Evolutionary conservation across 2,329 filamentous ascomycete genomes (phyloP), one percentile per base, ranked within the genome.

Genomic region (Aschersonia sp.): DNA sequence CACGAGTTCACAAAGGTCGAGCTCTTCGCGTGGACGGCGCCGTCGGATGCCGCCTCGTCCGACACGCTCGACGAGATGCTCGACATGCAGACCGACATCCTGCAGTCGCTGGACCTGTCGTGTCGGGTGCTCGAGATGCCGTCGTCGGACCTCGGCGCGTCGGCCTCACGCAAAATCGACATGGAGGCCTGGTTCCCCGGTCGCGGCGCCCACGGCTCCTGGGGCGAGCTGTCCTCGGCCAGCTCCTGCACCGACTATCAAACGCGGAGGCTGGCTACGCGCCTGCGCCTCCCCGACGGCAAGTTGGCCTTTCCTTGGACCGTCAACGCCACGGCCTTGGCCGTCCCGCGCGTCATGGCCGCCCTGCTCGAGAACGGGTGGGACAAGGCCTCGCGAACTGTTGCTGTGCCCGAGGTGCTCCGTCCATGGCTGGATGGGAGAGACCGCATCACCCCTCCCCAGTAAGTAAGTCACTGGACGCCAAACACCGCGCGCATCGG

Each of bases 1-100:
- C 92, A 98, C 66, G 92, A 98, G 66, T 98, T 98, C 66, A 95
- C 89, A 31, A 98, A 98, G 64, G 91, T 98, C 0, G 92, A 98
- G 65, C 82, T 98, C 73, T 97, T 98, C 61, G 89, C 85, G 0
- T 98, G 92, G 92, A 84, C 87, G 4, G 57, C 74, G 31, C 79
- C 85, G 1, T 72, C 78, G 47, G 49, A 57, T 2, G 61, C 59
- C 32, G 60, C 64, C 41, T 69, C 79, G 0, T 68, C 74, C 5
- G 68, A 74, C 0, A 57, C 91, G 9, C 95, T 95, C 62, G 72
- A 85, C 46, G 89, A 96, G 65, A 88, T 98, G 72, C 70, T 96
- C 46, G 76, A 79, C 51, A 83, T 96, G 47, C 92, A 98, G 66
- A 84, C 78, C 2, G 84, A 92, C 60, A 89, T 98, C 48, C 71